Evolutionary conservation across 2,329 filamentous ascomycete genomes (phyloP).

Genomic region (Alternaria ethzedia): DNA sequence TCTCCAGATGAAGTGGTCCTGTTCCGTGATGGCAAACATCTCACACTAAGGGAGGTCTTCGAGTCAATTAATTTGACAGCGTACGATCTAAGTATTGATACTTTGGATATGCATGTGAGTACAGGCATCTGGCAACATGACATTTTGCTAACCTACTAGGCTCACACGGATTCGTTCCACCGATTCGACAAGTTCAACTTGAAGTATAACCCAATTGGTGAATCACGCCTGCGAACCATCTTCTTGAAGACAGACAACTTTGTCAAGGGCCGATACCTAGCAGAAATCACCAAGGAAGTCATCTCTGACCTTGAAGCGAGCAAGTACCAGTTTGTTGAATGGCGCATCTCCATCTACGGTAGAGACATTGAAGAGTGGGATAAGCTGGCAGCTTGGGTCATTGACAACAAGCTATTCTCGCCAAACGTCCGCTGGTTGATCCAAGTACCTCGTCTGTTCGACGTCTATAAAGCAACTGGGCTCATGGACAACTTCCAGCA

Average conservation of each 20-base stretch:
- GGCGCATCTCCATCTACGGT: constrained; percentile 97
- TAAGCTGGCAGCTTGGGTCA: constrained; percentile 94
- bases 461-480: constrained; percentile 89
- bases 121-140: not conserved
- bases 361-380: constrained; percentile 95
- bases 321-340: constrained; percentile 99
- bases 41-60: constrained; percentile 93
- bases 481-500: constrained; percentile 91
- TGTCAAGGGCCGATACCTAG: constrained; percentile 92
- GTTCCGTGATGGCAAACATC: constrained; percentile 86
- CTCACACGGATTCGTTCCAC: constrained; percentile 97
- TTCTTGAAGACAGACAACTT: constrained; percentile 99
- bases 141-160: constrained; percentile 56
- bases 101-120: constrained; percentile 95
- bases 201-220: constrained; percentile 97
- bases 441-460: constrained; percentile 91
- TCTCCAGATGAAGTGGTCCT: constrained; percentile 92
- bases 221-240: constrained; percentile 94
- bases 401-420: constrained; percentile 97
- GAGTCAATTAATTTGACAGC: constrained; percentile 96
- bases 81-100: constrained; percentile 97
- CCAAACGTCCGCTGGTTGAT: constrained; percentile 98
- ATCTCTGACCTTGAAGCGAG: constrained; percentile 96
- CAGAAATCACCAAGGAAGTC: constrained; percentile 97
- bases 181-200: constrained; percentile 99